A percentile compares a stretch with the other conserved stretches of the same genome.
These are phyloP conservation scores for Violaceomyces palustris DNA, from an alignment of 1,284 basidiomycete genomes.

Conservation along the genomic window DNA sequence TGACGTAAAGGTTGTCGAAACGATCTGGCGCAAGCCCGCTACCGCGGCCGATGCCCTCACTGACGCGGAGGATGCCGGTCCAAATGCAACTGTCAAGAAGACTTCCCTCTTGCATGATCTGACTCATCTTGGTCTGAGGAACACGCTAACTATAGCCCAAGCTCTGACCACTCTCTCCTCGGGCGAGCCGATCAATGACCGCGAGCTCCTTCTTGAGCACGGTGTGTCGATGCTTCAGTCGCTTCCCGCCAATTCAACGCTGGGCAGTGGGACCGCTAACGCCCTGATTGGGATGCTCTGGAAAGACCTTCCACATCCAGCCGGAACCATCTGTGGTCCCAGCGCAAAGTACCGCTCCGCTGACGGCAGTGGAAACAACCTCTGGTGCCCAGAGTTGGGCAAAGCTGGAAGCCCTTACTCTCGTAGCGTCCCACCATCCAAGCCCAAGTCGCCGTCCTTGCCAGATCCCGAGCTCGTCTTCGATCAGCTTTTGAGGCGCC, in stretches of 20 bases:
- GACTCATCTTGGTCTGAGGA: neutral
- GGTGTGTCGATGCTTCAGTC: constrained; percentile 11
- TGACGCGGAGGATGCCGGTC: constrained; percentile 4
- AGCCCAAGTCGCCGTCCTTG: constrained; percentile 5
- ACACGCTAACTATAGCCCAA: constrained; percentile 3
- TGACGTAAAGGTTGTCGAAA: constrained; percentile 5
- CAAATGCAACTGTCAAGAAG: neutral
- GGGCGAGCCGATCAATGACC: constrained; percentile 14
- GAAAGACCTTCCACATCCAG: constrained; percentile 66
- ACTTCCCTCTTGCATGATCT: constrained; percentile 4
- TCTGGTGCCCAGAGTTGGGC: constrained; percentile 65
- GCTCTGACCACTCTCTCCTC: constrained; percentile 1
- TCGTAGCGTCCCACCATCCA: constrained; percentile 64
- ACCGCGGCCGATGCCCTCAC: constrained; percentile 3
- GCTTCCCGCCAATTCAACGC: constrained; percentile 1
- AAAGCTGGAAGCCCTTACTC: constrained; percentile 70
- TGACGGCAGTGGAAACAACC: constrained; percentile 61
- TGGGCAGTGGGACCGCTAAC: neutral
- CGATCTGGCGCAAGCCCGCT: constrained; percentile 4
- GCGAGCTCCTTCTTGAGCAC: constrained; percentile 14
- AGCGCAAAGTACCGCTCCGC: constrained; percentile 22
- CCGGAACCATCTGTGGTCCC: constrained; percentile 62
- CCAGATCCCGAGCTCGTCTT: constrained; percentile 18
- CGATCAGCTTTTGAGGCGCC: constrained; percentile 7
- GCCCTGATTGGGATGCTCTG: constrained; percentile 11